Conservation (phyloP, 2,329 filamentous ascomycete species). For the Eutypella sp. region DNA sequence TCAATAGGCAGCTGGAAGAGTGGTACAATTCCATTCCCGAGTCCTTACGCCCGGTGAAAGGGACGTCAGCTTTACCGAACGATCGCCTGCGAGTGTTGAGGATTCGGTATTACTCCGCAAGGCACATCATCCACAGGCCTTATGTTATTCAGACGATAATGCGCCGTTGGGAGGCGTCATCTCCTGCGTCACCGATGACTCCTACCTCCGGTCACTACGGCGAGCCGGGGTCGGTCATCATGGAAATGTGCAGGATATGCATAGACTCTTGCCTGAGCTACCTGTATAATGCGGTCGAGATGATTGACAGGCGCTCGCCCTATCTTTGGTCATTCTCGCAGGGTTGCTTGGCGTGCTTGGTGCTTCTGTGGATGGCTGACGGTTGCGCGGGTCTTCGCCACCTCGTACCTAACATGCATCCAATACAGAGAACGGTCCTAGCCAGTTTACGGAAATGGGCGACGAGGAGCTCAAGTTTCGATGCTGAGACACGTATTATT, state of each 20-base stretch:
- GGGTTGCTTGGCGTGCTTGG: slow-evolving; percentile 28
- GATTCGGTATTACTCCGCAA: slow-evolving; percentile 67
- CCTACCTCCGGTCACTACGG: slow-evolving; percentile 17
- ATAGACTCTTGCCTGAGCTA: slow-evolving; percentile 31
- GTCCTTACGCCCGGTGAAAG: slow-evolving; percentile 44
- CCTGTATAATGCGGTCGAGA: slow-evolving; percentile 29
- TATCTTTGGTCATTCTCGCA: slow-evolving; percentile 34
- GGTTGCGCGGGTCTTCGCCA: slow-evolving; percentile 22
- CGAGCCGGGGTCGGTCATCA: slow-evolving; percentile 21
- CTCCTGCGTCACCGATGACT: slow-evolving; percentile 11
- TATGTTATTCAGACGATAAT: slow-evolving; percentile 35
- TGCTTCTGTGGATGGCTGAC: slow-evolving; percentile 29
- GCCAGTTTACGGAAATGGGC: slow-evolving; percentile 28
- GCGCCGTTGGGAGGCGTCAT: slow-evolving; percentile 18
- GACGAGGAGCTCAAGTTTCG: slow-evolving; percentile 27
- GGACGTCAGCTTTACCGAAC: slow-evolving; percentile 48
- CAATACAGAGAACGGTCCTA: slow-evolving; percentile 23
- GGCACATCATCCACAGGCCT: slow-evolving; percentile 65
- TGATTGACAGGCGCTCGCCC: slow-evolving; percentile 31
- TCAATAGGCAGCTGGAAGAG: slow-evolving; percentile 33
- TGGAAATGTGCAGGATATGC: slow-evolving; percentile 31
- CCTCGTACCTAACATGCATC: slow-evolving; percentile 23
- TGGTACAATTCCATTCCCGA: slow-evolving; percentile 34
- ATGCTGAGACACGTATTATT: slow-evolving; percentile 22
- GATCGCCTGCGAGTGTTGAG: slow-evolving; percentile 65